Conservation (phyloP, 176 grass and related monocot species). For the Cymbopogon citratus region DNA sequence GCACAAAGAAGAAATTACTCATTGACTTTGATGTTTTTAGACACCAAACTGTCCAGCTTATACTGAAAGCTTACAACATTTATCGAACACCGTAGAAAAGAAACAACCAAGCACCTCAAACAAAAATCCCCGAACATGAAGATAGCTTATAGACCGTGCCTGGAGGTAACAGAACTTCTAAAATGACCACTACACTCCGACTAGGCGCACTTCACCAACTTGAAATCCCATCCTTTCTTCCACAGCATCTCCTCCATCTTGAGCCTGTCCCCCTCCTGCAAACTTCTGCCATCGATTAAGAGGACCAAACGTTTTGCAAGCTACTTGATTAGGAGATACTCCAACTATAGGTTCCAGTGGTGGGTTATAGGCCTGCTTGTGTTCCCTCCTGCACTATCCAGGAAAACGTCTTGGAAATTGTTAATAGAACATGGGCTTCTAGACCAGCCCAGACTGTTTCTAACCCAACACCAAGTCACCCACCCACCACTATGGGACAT, state of each 20-base stretch:
- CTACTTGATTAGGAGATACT: background rate
- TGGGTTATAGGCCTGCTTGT: background rate
- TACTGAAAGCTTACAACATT: background rate
- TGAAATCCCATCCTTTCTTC: background rate
- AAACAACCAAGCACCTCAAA: background rate
- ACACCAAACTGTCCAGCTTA: background rate
- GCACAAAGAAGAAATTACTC: constrained; percentile 5
- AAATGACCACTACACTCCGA: background rate
- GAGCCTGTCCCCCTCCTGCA: background rate
- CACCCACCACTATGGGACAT: background rate
- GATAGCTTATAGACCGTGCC: background rate
- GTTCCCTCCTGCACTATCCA: background rate
- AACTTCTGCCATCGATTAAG: background rate
- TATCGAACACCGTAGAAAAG: background rate
- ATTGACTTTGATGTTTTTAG: background rate
- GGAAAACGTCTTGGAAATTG: background rate
- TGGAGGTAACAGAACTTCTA: background rate
- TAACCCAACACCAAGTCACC: background rate
- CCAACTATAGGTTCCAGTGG: background rate
- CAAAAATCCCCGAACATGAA: background rate
- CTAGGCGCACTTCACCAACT: background rate
- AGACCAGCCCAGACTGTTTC: background rate
- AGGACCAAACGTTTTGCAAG: background rate
- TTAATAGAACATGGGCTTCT: background rate
- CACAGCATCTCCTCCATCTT: background rate